phyloP scores from a whole-genome alignment of 225 moss, liverwort and hornwort species.

The Physcomitrellopsis africana region DNA sequence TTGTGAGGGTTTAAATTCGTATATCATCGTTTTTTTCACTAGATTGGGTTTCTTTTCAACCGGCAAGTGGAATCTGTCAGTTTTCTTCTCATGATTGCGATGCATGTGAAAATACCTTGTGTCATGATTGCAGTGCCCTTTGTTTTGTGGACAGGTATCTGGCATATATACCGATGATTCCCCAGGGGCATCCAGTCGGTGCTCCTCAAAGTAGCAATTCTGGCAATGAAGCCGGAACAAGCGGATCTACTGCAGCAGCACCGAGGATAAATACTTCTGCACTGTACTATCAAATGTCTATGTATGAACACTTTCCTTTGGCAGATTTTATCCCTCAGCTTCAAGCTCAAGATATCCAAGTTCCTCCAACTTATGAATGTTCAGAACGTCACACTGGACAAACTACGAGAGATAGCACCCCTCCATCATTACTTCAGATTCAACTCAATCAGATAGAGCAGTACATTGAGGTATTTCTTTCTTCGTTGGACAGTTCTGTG shows the following conservation, averaged over 20 bases:
- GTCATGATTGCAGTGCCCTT: conserved; percentile 7
- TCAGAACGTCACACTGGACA: conserved; percentile 40
- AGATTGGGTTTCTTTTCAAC: too few relatives aligned
- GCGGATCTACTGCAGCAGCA: conserved; percentile 31
- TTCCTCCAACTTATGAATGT: conserved; percentile 31
- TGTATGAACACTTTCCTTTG: conserved; percentile 60
- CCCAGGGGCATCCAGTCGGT: conserved; percentile 66
- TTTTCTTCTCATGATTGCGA: too few relatives aligned
- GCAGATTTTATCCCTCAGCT: conserved; percentile 46
- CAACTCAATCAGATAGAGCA: conserved; percentile 67
- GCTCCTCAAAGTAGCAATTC: conserved; percentile 44
- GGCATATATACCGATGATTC: conserved; percentile 80
- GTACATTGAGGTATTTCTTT: conserved; percentile 69
- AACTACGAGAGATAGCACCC: conserved; percentile 27
- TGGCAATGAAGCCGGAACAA: conserved; percentile 41
- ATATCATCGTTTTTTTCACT: too few relatives aligned
- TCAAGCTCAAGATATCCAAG: conserved; percentile 50
- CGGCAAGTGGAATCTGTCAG: too few relatives aligned
- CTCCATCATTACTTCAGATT: conserved; percentile 53
- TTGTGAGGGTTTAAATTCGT: too few relatives aligned
- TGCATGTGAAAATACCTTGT: too few relatives aligned
- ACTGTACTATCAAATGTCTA: conserved; percentile 60
- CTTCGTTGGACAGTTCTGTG: neutral
- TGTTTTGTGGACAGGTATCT: conserved; percentile 70
- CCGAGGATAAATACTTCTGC: conserved; percentile 51